phyloP scores from a whole-genome alignment of 2,329 filamentous ascomycete species.

The Xylariaceae sp. region DNA sequence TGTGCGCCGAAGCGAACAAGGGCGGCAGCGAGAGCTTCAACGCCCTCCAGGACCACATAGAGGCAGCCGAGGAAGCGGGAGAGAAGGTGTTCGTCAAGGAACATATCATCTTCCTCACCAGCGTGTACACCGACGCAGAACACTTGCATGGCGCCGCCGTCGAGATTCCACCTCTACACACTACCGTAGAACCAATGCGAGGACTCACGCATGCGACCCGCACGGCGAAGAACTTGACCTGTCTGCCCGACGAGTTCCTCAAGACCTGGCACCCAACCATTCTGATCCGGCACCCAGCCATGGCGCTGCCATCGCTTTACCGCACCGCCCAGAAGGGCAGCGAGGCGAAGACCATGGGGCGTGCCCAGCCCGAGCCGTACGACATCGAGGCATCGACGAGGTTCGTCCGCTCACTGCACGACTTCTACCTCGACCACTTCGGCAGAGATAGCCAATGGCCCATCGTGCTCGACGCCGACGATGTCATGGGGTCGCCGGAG shows the following conservation, averaged over 20 bases:
- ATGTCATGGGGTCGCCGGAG: constrained; percentile 16
- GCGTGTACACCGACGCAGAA: constrained; percentile 3
- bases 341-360: constrained; percentile 4
- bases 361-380: constrained; percentile 8
- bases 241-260: constrained; percentile 21
- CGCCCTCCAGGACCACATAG: constrained; percentile 16
- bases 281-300: constrained; percentile 21
- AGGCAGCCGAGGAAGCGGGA: constrained; percentile 11
- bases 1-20: background rate
- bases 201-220: constrained; percentile 9
- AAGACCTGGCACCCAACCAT: constrained; percentile 20
- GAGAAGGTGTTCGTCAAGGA: constrained; percentile 21
- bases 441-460: constrained; percentile 16
- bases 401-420: constrained; percentile 11
- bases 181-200: background rate
- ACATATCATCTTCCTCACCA: constrained; percentile 16
- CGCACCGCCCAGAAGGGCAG: constrained; percentile 12
- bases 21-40: constrained; percentile 5
- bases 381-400: constrained; percentile 14
- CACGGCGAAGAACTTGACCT: constrained; percentile 15
- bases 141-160: background rate
- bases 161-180: background rate
- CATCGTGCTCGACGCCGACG: constrained; percentile 22
- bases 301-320: constrained; percentile 19
- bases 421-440: constrained; percentile 15